A percentile compares a stretch with the other conserved stretches of the same genome.
Conservation (phyloP, 2,329 filamentous ascomycete genomes). For the Hypoxylon sp. region DNA sequence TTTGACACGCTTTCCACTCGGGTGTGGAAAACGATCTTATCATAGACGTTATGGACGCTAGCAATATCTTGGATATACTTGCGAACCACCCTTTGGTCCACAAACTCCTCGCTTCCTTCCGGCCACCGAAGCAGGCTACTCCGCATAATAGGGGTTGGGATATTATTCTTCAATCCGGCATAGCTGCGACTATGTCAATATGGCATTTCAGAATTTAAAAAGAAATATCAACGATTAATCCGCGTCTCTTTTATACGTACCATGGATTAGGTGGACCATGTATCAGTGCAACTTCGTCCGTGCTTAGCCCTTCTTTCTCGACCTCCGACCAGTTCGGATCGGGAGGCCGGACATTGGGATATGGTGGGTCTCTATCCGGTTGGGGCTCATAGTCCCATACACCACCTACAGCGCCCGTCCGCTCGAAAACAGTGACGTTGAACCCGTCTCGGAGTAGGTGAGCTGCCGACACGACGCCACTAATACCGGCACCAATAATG, state of each 20-base stretch:
- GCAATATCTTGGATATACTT: slow-evolving; percentile 75
- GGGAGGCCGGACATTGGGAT: slow-evolving; percentile 50
- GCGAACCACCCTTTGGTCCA: slow-evolving; percentile 69
- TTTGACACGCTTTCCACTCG: slow-evolving; percentile 69
- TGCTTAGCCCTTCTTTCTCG: slow-evolving; percentile 44
- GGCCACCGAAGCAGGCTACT: slow-evolving; percentile 67
- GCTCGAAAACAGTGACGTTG: slow-evolving; percentile 74
- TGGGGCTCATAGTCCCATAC: slow-evolving; percentile 76
- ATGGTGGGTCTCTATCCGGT: slow-evolving; percentile 58
- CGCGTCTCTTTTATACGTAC: slow-evolving; percentile 22
- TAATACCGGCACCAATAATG: slow-evolving; percentile 75
- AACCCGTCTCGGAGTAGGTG: slow-evolving; percentile 72
- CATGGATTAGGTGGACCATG: slow-evolving; percentile 68
- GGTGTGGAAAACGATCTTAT: slow-evolving; percentile 68
- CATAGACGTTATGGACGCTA: slow-evolving; percentile 63
- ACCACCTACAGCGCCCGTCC: slow-evolving; percentile 71
- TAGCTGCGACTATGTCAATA: slow-evolving; percentile 53
- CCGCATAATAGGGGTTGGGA: slow-evolving; percentile 71
- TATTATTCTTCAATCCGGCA: slow-evolving; percentile 77
- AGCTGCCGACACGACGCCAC: slow-evolving; percentile 74
- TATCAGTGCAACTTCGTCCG: slow-evolving; percentile 56
- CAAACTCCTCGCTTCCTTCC: slow-evolving; percentile 70
- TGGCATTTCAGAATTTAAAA: neutral
- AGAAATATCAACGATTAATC: neutral
- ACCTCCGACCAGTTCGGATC: slow-evolving; percentile 45